Conservation (phyloP, 1,139 yeast genomes). For the Diutina ranongensis region DNA sequence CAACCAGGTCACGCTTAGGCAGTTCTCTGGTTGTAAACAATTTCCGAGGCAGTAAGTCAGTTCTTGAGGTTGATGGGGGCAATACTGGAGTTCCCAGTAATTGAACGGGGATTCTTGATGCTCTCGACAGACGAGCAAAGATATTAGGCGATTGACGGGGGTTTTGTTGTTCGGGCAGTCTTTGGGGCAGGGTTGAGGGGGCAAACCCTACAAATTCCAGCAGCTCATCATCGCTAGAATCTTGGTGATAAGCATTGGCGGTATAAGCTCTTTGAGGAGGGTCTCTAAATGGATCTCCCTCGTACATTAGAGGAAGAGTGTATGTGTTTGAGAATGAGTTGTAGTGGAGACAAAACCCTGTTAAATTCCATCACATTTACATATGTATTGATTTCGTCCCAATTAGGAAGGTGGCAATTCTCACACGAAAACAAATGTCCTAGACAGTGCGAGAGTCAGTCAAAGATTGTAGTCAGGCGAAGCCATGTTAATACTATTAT, state of each 20-base stretch:
- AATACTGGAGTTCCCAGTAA: slow-evolving; percentile 8
- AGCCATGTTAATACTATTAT: no score
- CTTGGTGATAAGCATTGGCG: background rate
- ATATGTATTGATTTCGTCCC: background rate
- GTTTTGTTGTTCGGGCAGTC: background rate
- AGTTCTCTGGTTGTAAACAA: slow-evolving; percentile 15
- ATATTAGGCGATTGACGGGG: slow-evolving; percentile 26
- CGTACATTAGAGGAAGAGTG: background rate
- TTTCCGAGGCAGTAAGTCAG: slow-evolving; percentile 9
- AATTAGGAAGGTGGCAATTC: background rate
- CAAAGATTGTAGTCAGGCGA: no score
- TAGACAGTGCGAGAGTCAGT: no score
- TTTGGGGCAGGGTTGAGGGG: slow-evolving; percentile 3
- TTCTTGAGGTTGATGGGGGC: slow-evolving; percentile 7
- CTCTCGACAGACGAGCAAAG: slow-evolving; percentile 38
- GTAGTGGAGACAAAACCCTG: background rate
- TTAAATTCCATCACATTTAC: background rate
- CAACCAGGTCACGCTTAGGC: slow-evolving; percentile 14
- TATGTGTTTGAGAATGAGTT: background rate
- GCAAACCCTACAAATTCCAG: slow-evolving; percentile 2
- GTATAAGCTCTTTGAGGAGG: slow-evolving; percentile 1
- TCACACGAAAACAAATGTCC: no score
- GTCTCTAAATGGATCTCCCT: slow-evolving; percentile 3
- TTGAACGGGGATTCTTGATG: slow-evolving; percentile 27
- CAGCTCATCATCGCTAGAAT: slow-evolving; percentile 1